Conservation (phyloP, 2,329 filamentous ascomycete genomes). For the Didymellaceae sp. region DNA sequence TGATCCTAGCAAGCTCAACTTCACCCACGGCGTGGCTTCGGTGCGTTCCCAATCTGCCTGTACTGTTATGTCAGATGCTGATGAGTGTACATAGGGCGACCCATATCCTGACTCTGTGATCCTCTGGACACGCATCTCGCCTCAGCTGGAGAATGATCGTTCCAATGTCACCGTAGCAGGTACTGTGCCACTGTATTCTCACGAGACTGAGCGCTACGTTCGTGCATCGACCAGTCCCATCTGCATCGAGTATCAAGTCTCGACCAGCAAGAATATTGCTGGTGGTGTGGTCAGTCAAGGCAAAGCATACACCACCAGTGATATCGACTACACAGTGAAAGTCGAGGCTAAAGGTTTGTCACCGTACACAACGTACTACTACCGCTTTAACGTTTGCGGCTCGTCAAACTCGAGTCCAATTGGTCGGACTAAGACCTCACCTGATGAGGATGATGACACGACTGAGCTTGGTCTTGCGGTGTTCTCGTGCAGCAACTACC, state of each 20-base stretch:
- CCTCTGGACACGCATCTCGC: slow-evolving; percentile 45
- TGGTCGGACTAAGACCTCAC: slow-evolving; percentile 74
- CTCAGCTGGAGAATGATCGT: slow-evolving; percentile 49
- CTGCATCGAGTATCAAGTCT: slow-evolving; percentile 71
- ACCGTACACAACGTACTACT: slow-evolving; percentile 71
- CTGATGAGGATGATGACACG: slow-evolving; percentile 62
- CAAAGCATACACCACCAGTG: slow-evolving; percentile 71
- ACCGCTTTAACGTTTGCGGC: slow-evolving; percentile 72
- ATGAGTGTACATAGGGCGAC: slow-evolving; percentile 42
- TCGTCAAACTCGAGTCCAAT: slow-evolving; percentile 67
- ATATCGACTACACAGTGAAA: slow-evolving; percentile 78
- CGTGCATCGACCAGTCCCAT: slow-evolving; percentile 65
- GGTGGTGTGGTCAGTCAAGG: slow-evolving; percentile 60
- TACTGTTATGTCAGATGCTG: not conserved
- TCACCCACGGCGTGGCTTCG: slow-evolving; percentile 55
- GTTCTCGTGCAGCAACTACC: slow-evolving; percentile 69
- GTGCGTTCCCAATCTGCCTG: slow-evolving; percentile 15
- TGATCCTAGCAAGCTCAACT: slow-evolving; percentile 31
- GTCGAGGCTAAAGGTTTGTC: slow-evolving; percentile 69
- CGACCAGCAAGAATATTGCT: slow-evolving; percentile 55
- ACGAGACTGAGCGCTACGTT: slow-evolving; percentile 61
- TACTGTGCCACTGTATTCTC: slow-evolving; percentile 60
- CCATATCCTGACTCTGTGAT: slow-evolving; percentile 52
- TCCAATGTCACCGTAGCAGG: slow-evolving; percentile 62
- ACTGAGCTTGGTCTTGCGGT: slow-evolving; percentile 68